Evolutionary conservation across 2,329 filamentous ascomycete species (phyloP).

Genomic region (Fusarium penzigii): DNA sequence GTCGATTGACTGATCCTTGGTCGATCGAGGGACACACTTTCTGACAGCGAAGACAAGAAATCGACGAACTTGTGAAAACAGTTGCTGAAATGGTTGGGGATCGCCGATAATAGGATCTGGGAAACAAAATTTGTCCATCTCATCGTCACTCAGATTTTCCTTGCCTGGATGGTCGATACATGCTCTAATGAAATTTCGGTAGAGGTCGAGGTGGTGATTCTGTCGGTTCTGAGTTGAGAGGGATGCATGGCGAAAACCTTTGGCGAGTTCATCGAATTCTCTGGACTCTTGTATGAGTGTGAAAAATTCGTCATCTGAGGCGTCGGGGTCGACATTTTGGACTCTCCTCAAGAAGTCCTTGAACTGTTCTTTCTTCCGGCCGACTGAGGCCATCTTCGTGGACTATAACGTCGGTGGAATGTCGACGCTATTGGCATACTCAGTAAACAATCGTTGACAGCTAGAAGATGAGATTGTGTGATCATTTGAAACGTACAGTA

Average conservation of each 20-base stretch:
- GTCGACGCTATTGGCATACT: too few species aligned
- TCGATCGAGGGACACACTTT: background rate
- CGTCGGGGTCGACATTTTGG: background rate
- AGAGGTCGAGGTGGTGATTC: background rate
- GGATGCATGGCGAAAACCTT: background rate
- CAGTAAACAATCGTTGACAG: too few species aligned
- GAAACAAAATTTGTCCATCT: background rate
- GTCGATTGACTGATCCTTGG: background rate
- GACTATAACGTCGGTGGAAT: too few species aligned
- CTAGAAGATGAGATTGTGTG: too few species aligned
- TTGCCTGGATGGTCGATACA: background rate
- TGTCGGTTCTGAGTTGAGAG: background rate
- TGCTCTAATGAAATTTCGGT: background rate
- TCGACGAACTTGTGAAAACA: background rate
- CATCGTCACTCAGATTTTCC: background rate
- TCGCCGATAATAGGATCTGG: too few species aligned
- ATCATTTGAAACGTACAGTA: too few species aligned
- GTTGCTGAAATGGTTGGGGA: too few species aligned
- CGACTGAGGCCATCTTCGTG: too few species aligned
- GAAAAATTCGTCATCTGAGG: background rate
- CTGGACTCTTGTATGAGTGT: background rate
- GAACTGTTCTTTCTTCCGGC: background rate
- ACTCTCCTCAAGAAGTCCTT: background rate
- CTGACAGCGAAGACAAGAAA: background rate
- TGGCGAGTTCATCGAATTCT: background rate